Conservation (phyloP, 805 yeast genomes). For the Pichia eremophila region DNA sequence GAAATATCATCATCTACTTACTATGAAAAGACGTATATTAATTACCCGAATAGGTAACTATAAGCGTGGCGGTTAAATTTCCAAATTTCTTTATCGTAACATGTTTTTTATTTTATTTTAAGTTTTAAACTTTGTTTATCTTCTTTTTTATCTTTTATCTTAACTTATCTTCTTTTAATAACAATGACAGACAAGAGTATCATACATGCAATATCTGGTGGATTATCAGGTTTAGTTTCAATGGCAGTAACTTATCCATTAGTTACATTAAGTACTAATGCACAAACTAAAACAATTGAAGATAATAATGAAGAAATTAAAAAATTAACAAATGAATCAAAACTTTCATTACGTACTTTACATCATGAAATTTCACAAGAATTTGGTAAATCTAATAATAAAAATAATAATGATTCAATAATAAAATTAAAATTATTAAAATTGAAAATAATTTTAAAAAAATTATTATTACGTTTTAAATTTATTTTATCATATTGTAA, state of each 20-base stretch:
- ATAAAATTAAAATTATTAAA: not conserved
- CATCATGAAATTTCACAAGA: conserved; percentile 1
- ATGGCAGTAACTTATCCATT: conserved; percentile 86
- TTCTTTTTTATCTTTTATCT: no score
- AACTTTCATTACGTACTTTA: conserved; percentile 3
- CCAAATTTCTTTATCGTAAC: no score
- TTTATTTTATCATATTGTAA: conserved; percentile 43
- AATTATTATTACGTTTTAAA: conserved; percentile 36
- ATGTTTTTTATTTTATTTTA: no score
- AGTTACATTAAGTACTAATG: conserved; percentile 77
- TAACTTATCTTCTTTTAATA: no score
- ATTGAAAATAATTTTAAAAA: not conserved
- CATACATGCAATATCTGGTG: conserved; percentile 92
- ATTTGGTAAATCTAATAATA: not conserved
- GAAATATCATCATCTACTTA: no score
- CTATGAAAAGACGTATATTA: no score
- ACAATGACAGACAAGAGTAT: conserved; percentile 26
- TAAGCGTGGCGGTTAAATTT: no score
- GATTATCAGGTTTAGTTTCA: conserved; percentile 84
- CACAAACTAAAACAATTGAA: conserved; percentile 46
- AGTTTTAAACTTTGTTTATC: no score
- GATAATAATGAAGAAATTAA: conserved; percentile 10
- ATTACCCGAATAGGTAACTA: no score
- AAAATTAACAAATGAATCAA: not conserved
- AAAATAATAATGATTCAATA: not conserved